Percentiles rank a stretch among this genome's conserved stretches.
Conservation (phyloP, 2,329 filamentous ascomycete genomes). For the Fusarium graminum region DNA sequence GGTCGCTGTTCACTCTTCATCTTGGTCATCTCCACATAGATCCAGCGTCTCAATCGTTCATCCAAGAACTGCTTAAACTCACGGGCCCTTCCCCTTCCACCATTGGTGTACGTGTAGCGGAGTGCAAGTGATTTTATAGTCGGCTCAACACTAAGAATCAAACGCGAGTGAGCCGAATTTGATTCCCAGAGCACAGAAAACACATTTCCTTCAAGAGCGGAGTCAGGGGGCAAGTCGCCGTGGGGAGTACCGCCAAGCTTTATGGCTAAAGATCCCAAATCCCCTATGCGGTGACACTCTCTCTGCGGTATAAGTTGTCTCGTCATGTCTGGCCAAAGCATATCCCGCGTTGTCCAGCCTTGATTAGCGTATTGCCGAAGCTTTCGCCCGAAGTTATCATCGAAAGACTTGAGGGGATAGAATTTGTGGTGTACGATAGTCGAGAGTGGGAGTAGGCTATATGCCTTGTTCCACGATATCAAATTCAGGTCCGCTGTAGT, state of each 20-base stretch:
- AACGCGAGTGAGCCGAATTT: too few species aligned
- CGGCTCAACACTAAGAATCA: neutral
- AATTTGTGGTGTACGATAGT: neutral
- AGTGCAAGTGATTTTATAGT: neutral
- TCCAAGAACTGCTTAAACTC: neutral
- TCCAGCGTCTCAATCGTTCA: neutral
- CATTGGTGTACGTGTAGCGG: neutral
- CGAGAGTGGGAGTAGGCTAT: neutral
- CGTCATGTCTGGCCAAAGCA: neutral
- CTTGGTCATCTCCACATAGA: neutral
- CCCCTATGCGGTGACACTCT: neutral
- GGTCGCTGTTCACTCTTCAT: neutral
- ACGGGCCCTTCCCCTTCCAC: neutral
- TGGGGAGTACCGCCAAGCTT: neutral
- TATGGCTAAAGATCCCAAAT: neutral
- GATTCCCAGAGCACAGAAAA: neutral
- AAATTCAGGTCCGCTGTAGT: neutral
- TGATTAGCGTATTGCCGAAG: neutral
- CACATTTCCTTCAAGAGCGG: neutral
- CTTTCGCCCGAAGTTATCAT: accelerated
- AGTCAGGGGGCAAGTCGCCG: neutral
- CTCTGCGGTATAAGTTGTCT: neutral
- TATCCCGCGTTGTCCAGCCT: conserved; percentile 7
- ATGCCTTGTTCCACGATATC: conserved; percentile 15
- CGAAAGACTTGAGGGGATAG: neutral